These are phyloP conservation scores for Fusarium coicis DNA, from an alignment of 2,329 filamentous ascomycete species.

Conservation along the genomic window DNA sequence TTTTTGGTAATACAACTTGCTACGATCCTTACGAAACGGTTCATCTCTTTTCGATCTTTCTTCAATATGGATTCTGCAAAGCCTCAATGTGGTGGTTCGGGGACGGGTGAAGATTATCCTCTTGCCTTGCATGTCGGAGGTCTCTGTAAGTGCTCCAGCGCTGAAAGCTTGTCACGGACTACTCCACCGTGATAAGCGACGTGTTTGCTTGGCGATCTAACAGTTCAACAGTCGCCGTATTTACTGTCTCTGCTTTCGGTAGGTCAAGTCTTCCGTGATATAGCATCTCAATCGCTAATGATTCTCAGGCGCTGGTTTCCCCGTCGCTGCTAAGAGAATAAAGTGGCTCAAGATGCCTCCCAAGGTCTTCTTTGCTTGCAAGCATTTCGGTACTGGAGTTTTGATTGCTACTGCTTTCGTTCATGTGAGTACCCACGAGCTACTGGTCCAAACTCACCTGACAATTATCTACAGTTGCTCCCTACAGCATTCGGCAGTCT, in stretches of 20 bases:
- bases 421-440: slow-evolving; percentile 59
- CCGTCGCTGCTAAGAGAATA: slow-evolving; percentile 65
- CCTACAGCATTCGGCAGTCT: slow-evolving; percentile 68
- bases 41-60: neutral
- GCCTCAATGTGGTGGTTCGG: slow-evolving; percentile 44
- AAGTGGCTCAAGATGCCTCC: slow-evolving; percentile 67
- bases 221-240: slow-evolving; percentile 40
- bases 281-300: neutral
- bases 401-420: slow-evolving; percentile 79
- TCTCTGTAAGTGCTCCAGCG: slow-evolving; percentile 39
- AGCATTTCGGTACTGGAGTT: slow-evolving; percentile 77
- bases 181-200: neutral
- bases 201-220: neutral
- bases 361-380: slow-evolving; percentile 69
- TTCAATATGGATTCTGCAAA: slow-evolving; percentile 31
- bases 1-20: neutral
- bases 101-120: slow-evolving; percentile 38
- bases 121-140: slow-evolving; percentile 45
- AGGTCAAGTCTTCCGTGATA: neutral
- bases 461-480: slow-evolving; percentile 55
- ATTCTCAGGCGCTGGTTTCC: slow-evolving; percentile 58
- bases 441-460: neutral
- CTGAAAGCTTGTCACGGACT: slow-evolving; percentile 11
- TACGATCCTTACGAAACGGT: slow-evolving; percentile 8
- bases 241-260: slow-evolving; percentile 45